phyloP scores from a whole-genome alignment of 2,329 filamentous ascomycete genomes.

The Cordyceps fumosorosea region DNA sequence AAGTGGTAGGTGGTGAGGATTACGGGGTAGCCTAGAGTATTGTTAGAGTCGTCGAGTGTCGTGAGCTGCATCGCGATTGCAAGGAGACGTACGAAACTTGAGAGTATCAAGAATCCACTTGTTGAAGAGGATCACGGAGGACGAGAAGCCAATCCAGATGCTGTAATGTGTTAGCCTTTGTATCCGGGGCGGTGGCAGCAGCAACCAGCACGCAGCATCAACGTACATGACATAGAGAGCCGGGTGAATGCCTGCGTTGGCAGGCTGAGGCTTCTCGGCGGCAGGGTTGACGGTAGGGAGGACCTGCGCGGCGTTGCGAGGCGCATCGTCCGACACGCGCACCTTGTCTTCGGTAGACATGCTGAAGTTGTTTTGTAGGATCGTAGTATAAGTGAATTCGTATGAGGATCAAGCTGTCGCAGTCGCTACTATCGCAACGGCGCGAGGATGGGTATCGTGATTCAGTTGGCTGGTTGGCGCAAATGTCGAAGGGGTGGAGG shows the following conservation, averaged over 20 bases:
- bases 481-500: background rate
- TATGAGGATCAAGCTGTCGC: background rate
- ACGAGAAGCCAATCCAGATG: constrained; percentile 87
- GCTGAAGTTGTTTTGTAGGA: constrained; percentile 1
- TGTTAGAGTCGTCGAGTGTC: constrained; percentile 57
- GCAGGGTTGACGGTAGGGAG: constrained; percentile 77
- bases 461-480: background rate
- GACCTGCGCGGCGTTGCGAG: constrained; percentile 48
- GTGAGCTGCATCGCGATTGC: constrained; percentile 71
- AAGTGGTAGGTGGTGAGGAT: constrained; percentile 96
- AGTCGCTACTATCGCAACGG: background rate
- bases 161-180: constrained; percentile 37
- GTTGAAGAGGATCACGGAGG: constrained; percentile 96
- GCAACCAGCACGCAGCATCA: background rate
- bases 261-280: constrained; percentile 60
- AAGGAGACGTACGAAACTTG: constrained; percentile 54
- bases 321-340: constrained; percentile 13
- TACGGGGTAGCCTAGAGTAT: constrained; percentile 55
- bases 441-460: background rate
- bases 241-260: constrained; percentile 64
- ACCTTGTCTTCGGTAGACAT: constrained; percentile 17
- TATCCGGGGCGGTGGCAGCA: constrained; percentile 13
- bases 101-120: constrained; percentile 91
- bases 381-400: background rate
- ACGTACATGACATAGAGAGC: constrained; percentile 75